These are phyloP conservation scores for Leptomonas seymouri DNA, from an alignment of 208 protist species.

Conservation along the genomic window DNA sequence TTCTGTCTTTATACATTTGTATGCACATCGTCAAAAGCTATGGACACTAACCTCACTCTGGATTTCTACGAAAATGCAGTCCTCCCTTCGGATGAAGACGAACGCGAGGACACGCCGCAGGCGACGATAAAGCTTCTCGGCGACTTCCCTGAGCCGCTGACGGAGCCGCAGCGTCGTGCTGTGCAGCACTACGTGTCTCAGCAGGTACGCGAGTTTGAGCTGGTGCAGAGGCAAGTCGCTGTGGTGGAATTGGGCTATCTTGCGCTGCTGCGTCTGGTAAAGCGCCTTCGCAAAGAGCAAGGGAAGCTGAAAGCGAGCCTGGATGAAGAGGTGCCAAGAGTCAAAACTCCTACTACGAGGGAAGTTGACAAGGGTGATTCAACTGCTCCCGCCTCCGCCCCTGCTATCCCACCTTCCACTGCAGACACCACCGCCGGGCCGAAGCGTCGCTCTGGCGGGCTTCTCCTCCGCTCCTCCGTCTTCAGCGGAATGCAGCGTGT, in stretches of 20 bases:
- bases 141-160: conserved; percentile 79
- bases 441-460: conserved; percentile 22
- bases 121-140: conserved; percentile 37
- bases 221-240: conserved; percentile 39
- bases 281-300: conserved; percentile 46
- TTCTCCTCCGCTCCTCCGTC: conserved; percentile 50
- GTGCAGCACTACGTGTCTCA: conserved; percentile 47
- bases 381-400: neutral
- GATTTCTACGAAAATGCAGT: conserved; percentile 19
- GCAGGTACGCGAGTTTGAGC: conserved; percentile 42
- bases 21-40: neutral
- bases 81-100: conserved; percentile 16
- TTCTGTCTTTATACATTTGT: neutral
- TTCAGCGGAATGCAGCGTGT: conserved; percentile 77
- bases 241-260: conserved; percentile 51
- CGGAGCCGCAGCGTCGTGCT: conserved; percentile 40
- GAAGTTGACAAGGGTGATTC: neutral
- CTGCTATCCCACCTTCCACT: neutral
- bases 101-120: conserved; percentile 21
- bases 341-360: neutral
- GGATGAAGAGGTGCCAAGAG: conserved; percentile 8
- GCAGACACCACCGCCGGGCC: conserved; percentile 8
- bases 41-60: conserved; percentile 8
- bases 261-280: conserved; percentile 48
- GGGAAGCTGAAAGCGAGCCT: conserved; percentile 33